Evolutionary conservation across 352 stramenopile species (phyloP).

Genomic region (Pythium folliculosum): DNA sequence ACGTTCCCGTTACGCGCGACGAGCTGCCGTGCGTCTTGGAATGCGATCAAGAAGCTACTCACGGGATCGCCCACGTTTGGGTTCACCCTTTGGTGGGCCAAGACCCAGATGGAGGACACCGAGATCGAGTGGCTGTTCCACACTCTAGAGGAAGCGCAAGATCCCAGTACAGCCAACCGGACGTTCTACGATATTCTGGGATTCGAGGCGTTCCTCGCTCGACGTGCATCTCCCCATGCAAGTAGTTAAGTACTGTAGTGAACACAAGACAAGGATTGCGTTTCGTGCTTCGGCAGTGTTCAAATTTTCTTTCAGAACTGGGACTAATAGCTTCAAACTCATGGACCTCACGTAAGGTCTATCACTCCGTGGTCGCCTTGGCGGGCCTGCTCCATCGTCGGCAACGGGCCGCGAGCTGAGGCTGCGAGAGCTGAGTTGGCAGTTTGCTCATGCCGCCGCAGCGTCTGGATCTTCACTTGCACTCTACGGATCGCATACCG

Average conservation of each 20-base stretch:
- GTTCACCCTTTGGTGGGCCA: slow-evolving; percentile 75
- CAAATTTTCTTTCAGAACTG: slow-evolving; percentile 7
- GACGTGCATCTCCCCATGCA: slow-evolving; percentile 10
- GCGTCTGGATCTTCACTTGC: slow-evolving; percentile 58
- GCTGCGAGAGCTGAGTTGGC: neutral
- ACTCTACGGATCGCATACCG: slow-evolving; percentile 73
- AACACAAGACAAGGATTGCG: neutral
- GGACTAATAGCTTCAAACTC: neutral
- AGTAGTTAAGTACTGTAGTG: neutral
- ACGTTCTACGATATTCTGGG: slow-evolving; percentile 79
- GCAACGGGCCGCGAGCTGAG: neutral
- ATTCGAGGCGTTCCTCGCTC: slow-evolving; percentile 54
- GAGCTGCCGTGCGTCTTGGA: slow-evolving; percentile 59
- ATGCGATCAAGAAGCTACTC: slow-evolving; percentile 45
- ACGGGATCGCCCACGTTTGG: slow-evolving; percentile 38
- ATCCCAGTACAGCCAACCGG: slow-evolving; percentile 23
- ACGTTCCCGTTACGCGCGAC: slow-evolving; percentile 72
- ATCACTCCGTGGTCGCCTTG: slow-evolving; percentile 13
- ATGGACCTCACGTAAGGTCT: slow-evolving; percentile 16
- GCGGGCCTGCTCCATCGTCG: neutral
- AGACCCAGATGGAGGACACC: slow-evolving; percentile 45
- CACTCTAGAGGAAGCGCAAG: slow-evolving; percentile 41
- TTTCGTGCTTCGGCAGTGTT: neutral
- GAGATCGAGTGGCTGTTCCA: slow-evolving; percentile 66
- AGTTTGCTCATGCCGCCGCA: slow-evolving; percentile 17